Base-by-base conservation (phyloP, 371 early-diverging fungal genomes). In the Mortierella sp. region DNA sequence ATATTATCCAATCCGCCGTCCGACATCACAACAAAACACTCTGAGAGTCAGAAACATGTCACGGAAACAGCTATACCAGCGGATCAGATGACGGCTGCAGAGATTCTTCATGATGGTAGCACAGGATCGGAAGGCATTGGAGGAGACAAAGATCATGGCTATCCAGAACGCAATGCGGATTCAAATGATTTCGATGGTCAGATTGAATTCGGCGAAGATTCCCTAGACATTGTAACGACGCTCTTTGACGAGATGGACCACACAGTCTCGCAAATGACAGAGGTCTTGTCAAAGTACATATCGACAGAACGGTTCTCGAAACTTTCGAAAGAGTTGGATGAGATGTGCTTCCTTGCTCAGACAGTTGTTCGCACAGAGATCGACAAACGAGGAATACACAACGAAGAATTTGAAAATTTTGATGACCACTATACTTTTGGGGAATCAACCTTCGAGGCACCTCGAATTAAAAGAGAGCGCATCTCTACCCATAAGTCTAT, bases 221-320 rank as follows among this genome's bases (percentile, higher is more conserved):
- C 66, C 11, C 47, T 67, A 0, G 75, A 74, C 33, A 45, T 47
- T 9, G 43, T 74, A 3, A 52, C 59, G 13, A 59, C 58, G 3
- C 65, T 74, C 0, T 71, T 80, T 60, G 65, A 80, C 7, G 69
- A 71, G 32, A 53, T 80, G 45, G 75, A 74, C 28, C 71, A 68
- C 13, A 60, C 68, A 9, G 50, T 71, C 19, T 19, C 57, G 7
- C 45, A 52, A 36, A 80, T 80, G 74, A 22, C 57, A n/a, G 70
- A 71, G 5, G 38, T 80, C 13, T 15, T 80, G 36, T 6, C 63
- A 16, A 80, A 74, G 58, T 60, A 69, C 38, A 65, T 74, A 36
- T 55, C 80, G 1, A 62, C 67, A 0, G 65, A 69, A 5, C 70
- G 66, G 33, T 63, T 78, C 28, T 65, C 74, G 6, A 73, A 62